Evolutionary conservation across 345 rosid genomes (phyloP).

Genomic region (Moricandia moricandioides): DNA sequence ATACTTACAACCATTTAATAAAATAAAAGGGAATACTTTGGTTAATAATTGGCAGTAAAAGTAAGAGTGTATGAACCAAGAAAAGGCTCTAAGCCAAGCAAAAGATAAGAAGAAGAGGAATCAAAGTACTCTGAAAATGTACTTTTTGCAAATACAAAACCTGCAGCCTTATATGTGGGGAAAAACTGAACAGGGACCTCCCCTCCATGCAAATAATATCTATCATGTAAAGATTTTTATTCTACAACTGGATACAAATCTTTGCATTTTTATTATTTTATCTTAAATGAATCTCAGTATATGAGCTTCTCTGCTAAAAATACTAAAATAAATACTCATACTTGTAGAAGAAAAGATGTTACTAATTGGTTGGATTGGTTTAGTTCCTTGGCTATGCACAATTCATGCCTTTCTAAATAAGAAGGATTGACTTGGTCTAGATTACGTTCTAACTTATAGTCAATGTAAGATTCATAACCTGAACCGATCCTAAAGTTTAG

Average conservation of each 20-base stretch:
- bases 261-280: background rate
- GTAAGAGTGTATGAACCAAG: constrained; percentile 23
- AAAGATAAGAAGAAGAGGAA: constrained; percentile 20
- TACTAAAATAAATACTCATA: background rate
- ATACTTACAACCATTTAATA: background rate
- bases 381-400: background rate
- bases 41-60: constrained; percentile 28
- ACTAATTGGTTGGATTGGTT: background rate
- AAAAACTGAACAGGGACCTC: constrained; percentile 18
- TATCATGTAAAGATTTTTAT: constrained; percentile 30
- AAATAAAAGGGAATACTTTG: constrained; percentile 6
- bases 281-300: background rate
- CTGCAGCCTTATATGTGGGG: constrained; percentile 8
- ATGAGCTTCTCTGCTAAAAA: background rate
- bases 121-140: constrained; percentile 28
- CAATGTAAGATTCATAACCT: background rate
- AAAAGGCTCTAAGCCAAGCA: constrained; percentile 27
- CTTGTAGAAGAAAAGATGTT: background rate
- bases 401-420: background rate
- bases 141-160: constrained; percentile 27
- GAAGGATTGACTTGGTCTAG: background rate
- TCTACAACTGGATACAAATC: constrained; percentile 25
- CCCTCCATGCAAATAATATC: constrained; percentile 26
- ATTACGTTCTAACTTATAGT: background rate
- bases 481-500: background rate